Evolutionary conservation across 345 rosid species (phyloP).

Genomic region (Euclidium syriacum): DNA sequence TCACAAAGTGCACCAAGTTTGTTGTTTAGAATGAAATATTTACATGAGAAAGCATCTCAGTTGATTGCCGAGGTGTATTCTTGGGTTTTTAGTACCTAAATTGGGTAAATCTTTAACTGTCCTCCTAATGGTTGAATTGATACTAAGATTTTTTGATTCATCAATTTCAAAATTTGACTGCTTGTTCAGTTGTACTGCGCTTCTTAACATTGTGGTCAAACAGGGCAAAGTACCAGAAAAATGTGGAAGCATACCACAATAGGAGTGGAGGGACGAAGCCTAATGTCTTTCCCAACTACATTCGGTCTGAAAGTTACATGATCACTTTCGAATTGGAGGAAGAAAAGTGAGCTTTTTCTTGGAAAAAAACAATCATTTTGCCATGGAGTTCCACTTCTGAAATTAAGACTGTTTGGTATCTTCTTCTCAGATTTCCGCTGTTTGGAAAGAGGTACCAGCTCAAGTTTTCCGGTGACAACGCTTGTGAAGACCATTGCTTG

Average conservation of each 20-base stretch:
- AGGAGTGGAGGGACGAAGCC: constrained; percentile 76
- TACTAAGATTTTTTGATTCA: background rate
- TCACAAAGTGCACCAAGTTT: background rate
- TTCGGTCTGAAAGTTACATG: constrained; percentile 87
- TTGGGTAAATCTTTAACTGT: background rate
- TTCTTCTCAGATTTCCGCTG: constrained; percentile 65
- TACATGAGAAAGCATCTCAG: background rate
- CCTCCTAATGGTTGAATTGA: background rate
- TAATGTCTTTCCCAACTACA: constrained; percentile 83
- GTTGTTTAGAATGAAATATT: background rate
- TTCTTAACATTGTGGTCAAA: constrained; percentile 11
- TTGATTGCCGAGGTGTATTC: background rate
- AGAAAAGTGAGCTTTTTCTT: constrained; percentile 60
- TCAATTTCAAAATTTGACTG: background rate
- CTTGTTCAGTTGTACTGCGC: background rate
- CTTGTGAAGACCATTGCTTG: constrained; percentile 80
- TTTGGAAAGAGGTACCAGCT: constrained; percentile 96
- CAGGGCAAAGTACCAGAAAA: constrained; percentile 99
- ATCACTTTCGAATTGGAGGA: constrained; percentile 93
- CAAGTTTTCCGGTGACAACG: constrained; percentile 72
- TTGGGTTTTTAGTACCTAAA: background rate
- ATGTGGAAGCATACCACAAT: constrained; percentile 94
- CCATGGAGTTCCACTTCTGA: background rate
- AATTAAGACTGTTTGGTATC: background rate
- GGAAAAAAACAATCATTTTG: background rate